A percentile compares a stretch with the other conserved stretches of the same genome.
These are phyloP conservation scores for Brettanomyces anomalus DNA, from an alignment of 805 yeast species.

Conservation along the genomic window DNA sequence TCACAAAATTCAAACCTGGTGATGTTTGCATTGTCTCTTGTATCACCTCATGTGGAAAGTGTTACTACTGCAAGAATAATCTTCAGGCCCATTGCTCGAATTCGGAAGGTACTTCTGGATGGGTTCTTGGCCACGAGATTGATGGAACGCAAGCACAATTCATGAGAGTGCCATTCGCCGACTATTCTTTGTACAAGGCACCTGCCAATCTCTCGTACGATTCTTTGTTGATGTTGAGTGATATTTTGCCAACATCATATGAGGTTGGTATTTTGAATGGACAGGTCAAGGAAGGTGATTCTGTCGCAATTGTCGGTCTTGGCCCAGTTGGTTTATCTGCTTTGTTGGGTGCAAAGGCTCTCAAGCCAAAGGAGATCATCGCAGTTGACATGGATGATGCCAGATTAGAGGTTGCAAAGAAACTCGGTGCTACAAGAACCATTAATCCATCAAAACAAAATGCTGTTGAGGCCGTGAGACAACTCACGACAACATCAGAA, in stretches of 20 bases:
- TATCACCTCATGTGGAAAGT: slow-evolving; percentile 51
- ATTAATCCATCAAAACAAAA: slow-evolving; percentile 43
- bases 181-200: slow-evolving; percentile 28
- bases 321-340: slow-evolving; percentile 64
- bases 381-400: slow-evolving; percentile 52
- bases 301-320: slow-evolving; percentile 56
- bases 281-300: slow-evolving; percentile 42
- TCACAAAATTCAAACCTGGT: slow-evolving; percentile 40
- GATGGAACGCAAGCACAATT: slow-evolving; percentile 64
- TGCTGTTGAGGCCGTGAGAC: slow-evolving; percentile 28
- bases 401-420: slow-evolving; percentile 48
- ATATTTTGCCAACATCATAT: slow-evolving; percentile 60
- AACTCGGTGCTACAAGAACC: slow-evolving; percentile 50
- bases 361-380: slow-evolving; percentile 47
- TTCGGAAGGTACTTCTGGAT: slow-evolving; percentile 33
- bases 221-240: slow-evolving; percentile 51
- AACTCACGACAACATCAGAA: slow-evolving; percentile 19
- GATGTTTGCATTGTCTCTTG: slow-evolving; percentile 59
- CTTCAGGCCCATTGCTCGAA: slow-evolving; percentile 53
- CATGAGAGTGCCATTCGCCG: slow-evolving; percentile 45
- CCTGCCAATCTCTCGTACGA: slow-evolving; percentile 29
- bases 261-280: slow-evolving; percentile 57
- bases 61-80: slow-evolving; percentile 45
- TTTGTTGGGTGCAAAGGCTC: slow-evolving; percentile 43
- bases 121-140: slow-evolving; percentile 47